Evolutionary conservation across 345 rosid genomes (phyloP), one percentile per base, ranked within the genome.

Genomic region (Murraya koenigii): DNA sequence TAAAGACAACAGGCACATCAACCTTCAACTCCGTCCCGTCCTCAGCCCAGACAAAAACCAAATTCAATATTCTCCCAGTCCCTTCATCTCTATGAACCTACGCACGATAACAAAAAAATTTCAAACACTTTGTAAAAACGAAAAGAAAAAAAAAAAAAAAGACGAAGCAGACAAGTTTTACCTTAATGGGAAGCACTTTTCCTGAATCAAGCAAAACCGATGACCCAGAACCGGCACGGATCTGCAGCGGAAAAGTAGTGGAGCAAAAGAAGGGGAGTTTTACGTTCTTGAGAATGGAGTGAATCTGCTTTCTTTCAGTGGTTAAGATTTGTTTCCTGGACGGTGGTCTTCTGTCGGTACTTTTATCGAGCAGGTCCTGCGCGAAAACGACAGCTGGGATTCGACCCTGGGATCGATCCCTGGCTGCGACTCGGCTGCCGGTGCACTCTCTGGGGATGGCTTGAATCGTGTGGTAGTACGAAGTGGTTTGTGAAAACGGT

Each of bases 21-120:
- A 93, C 94, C 84, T 91, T 90, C 86, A 96, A 62, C 62, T 80
- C 77, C 2, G 89, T 87, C 8, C 94, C 98, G 8, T 90, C 91
- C 70, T 92, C 87, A 17, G 97, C 98, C 99, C 97, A 93, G 47
- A 93, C 92, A 62, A 96, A 90, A 17, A 93, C 97, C 87, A 96
- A 82, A 83, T 96, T 93, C 84, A 91, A 78, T 82, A 96, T 84
- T 80, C 84, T 88, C 79, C 99, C 98, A 20, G 87, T 89, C 84
- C 88, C 94, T 66, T 89, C 91, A 63, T 93, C 89, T 79, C 89
- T 92, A 77, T 93, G 99, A 79, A 96, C 76, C 99, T 95, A 82
- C 54, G 26, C 62, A 9, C 35, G 72, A 74, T 25, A 49, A 32
- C 30, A 60, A 66, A 30, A 66, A 25, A 77, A 68, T 49, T 13